Conservation (phyloP, 1,139 yeast species). For the Lodderomyces theae region DNA sequence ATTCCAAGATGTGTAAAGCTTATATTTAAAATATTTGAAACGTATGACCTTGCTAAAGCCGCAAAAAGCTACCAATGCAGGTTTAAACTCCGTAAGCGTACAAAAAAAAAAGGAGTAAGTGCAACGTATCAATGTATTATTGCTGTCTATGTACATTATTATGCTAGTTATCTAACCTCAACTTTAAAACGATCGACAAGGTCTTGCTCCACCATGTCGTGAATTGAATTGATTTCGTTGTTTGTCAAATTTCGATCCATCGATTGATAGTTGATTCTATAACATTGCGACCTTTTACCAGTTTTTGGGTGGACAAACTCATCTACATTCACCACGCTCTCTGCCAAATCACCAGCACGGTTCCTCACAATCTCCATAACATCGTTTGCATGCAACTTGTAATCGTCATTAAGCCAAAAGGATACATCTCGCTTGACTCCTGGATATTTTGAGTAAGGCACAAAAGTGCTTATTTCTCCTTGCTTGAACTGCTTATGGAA, state of each 20-base stretch:
- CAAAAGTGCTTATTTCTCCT: constrained; percentile 68
- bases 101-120: too few species aligned
- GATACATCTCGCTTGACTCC: constrained; percentile 85
- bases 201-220: constrained; percentile 57
- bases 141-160: not conserved
- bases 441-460: constrained; percentile 89
- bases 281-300: constrained; percentile 73
- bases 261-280: constrained; percentile 87
- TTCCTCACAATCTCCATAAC: constrained; percentile 89
- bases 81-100: constrained; percentile 3
- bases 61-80: constrained; percentile 1
- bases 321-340: constrained; percentile 77
- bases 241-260: constrained; percentile 92
- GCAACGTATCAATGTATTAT: too few species aligned
- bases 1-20: too few species aligned
- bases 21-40: too few species aligned
- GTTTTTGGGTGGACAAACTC: constrained; percentile 85
- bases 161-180: constrained; percentile 45
- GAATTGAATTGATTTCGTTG: constrained; percentile 71
- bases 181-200: constrained; percentile 54
- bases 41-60: not conserved
- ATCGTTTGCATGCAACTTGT: constrained; percentile 74
- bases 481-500: constrained; percentile 69
- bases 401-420: constrained; percentile 70
- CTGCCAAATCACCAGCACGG: constrained; percentile 85